Percentiles rank a stretch among this genome's conserved stretches.
These are phyloP conservation scores for Colletotrichum noveboracense DNA, from an alignment of 2,329 filamentous ascomycete genomes.

Conservation along the genomic window DNA sequence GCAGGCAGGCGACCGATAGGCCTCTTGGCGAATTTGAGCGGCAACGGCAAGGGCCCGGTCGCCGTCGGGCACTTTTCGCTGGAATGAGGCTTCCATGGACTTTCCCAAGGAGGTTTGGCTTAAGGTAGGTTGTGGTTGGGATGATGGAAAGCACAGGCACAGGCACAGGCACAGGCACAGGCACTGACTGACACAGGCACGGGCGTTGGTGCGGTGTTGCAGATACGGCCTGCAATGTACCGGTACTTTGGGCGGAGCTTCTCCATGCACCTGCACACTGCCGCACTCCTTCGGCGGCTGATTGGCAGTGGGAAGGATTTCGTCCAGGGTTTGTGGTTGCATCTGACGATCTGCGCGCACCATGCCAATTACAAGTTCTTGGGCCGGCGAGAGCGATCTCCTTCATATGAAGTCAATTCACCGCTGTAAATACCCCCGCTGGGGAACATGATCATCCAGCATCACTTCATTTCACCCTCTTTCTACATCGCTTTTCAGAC, in stretches of 20 bases:
- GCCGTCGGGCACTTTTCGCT: neutral
- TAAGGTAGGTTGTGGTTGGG: neutral
- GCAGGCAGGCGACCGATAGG: neutral
- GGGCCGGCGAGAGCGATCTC: neutral
- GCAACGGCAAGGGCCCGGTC: neutral
- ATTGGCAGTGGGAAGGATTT: neutral
- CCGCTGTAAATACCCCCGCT: neutral
- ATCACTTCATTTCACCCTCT: neutral
- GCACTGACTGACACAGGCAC: neutral
- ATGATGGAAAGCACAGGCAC: neutral
- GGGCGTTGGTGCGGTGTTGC: neutral
- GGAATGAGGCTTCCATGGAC: neutral
- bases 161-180: neutral
- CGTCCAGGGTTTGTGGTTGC: neutral
- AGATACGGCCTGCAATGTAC: conserved; percentile 2
- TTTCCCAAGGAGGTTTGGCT: neutral
- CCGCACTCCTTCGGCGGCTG: neutral
- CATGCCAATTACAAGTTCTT: neutral
- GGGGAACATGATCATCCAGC: neutral
- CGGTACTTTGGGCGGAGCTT: conserved; percentile 10
- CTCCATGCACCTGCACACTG: neutral
- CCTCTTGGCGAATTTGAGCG: neutral
- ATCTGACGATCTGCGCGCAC: neutral
- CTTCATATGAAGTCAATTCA: neutral
- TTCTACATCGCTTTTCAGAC: neutral